Evolutionary conservation across 257 asterid species (phyloP).

Genomic region (Capsicum rhomboideum): DNA sequence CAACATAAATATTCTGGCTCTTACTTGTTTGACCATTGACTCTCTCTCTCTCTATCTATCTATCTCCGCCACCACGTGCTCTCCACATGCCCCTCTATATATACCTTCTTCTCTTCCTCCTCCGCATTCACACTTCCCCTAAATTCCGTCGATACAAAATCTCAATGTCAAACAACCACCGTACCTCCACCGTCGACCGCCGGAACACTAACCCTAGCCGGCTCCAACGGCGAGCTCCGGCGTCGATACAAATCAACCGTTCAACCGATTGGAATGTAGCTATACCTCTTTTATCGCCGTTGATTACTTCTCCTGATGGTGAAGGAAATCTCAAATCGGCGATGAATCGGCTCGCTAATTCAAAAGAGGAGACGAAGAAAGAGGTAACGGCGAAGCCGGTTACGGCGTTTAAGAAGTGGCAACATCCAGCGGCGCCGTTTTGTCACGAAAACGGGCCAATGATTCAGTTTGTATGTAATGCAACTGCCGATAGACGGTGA

Average conservation of each 20-base stretch:
- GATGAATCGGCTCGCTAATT: background rate
- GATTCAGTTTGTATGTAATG: slow-evolving; percentile 40
- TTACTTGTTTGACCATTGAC: slow-evolving; percentile 9
- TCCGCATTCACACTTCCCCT: background rate
- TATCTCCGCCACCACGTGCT: background rate
- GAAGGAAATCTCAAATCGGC: background rate
- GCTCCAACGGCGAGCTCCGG: slow-evolving; percentile 7
- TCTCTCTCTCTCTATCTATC: background rate
- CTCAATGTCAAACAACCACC: background rate
- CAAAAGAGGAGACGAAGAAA: background rate
- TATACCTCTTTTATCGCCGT: slow-evolving; percentile 18
- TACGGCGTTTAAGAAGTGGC: slow-evolving; percentile 41
- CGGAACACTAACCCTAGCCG: slow-evolving; percentile 12
- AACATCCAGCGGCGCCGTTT: slow-evolving; percentile 72
- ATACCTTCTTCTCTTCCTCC: background rate
- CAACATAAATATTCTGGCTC: background rate
- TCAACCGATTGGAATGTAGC: slow-evolving; percentile 11
- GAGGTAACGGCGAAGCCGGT: slow-evolving; percentile 13
- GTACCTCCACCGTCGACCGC: background rate
- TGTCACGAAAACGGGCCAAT: slow-evolving; percentile 37
- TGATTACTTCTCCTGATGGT: slow-evolving; percentile 10
- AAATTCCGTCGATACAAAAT: too few relatives aligned
- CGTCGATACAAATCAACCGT: slow-evolving; percentile 12
- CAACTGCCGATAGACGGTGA: slow-evolving; percentile 30
- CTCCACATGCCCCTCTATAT: background rate